phyloP scores from a whole-genome alignment of 2,329 filamentous ascomycete species.

The Penicillium sp. region DNA sequence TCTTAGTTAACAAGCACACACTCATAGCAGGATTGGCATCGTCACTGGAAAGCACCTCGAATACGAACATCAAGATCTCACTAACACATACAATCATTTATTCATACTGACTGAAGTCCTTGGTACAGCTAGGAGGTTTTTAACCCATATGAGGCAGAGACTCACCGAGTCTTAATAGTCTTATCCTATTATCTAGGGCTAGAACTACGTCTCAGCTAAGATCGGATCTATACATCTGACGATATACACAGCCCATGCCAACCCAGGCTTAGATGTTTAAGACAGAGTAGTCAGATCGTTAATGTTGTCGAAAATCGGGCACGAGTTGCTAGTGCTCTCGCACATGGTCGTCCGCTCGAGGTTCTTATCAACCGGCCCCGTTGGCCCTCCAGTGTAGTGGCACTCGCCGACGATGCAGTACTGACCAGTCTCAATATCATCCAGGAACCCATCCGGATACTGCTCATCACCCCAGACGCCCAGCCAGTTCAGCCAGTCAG shows the following conservation, averaged over 20 bases:
- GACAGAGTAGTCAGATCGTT: background rate
- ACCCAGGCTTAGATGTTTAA: background rate
- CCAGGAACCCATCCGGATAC: background rate
- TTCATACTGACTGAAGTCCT: no score
- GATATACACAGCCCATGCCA: background rate
- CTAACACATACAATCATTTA: no score
- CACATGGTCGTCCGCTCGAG: slow-evolving; percentile 4
- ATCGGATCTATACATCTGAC: background rate
- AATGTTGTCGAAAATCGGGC: slow-evolving; percentile 21
- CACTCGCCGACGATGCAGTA: slow-evolving; percentile 4
- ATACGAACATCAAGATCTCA: no score
- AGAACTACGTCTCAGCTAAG: no score
- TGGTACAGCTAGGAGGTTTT: no score
- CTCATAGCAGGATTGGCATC: no score
- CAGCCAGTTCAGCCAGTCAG: slow-evolving; percentile 7
- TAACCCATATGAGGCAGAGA: no score
- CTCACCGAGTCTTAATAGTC: no score
- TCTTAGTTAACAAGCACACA: no score
- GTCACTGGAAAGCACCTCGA: no score
- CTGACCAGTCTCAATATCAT: slow-evolving; percentile 1
- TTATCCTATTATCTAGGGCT: no score
- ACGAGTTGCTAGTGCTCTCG: background rate
- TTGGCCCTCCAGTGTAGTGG: slow-evolving; percentile 6
- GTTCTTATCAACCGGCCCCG: slow-evolving; percentile 7
- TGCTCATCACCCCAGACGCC: slow-evolving; percentile 7